phyloP scores from a whole-genome alignment of 2,329 filamentous ascomycete genomes.

The Fusarium clavum region DNA sequence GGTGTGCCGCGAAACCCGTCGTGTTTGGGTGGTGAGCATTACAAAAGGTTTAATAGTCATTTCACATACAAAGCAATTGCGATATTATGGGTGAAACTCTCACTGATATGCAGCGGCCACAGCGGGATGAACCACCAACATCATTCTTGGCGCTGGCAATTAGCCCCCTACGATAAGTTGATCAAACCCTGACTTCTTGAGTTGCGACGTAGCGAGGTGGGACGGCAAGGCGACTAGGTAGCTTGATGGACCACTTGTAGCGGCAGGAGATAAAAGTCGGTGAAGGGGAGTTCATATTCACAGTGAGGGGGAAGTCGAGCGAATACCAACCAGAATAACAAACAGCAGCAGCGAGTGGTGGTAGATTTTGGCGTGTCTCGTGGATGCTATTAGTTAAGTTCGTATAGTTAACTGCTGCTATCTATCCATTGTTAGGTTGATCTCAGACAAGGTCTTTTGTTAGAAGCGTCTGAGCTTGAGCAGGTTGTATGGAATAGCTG shows the following conservation, averaged over 20 bases:
- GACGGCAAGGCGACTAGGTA: slow-evolving; percentile 38
- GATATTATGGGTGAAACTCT: slow-evolving; percentile 4
- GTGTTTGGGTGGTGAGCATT: background rate
- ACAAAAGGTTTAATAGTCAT: background rate
- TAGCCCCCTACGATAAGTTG: slow-evolving; percentile 29
- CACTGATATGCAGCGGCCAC: slow-evolving; percentile 7
- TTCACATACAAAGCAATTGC: background rate
- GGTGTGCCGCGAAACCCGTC: background rate
- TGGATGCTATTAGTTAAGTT: slow-evolving; percentile 17
- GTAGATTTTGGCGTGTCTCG: slow-evolving; percentile 33
- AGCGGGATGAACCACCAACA: slow-evolving; percentile 36
- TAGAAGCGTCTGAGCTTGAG: slow-evolving; percentile 23
- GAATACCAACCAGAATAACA: slow-evolving; percentile 40
- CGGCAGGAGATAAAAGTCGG: slow-evolving; percentile 48
- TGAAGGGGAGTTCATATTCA: slow-evolving; percentile 43
- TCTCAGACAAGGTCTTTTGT: slow-evolving; percentile 26
- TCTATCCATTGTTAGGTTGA: slow-evolving; percentile 5
- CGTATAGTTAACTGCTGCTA: slow-evolving; percentile 4
- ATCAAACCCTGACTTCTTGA: slow-evolving; percentile 46
- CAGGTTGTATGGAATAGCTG: slow-evolving; percentile 2
- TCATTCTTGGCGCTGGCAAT: slow-evolving; percentile 26
- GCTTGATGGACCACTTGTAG: slow-evolving; percentile 42
- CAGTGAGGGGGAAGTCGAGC: slow-evolving; percentile 37
- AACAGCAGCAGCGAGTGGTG: slow-evolving; percentile 19
- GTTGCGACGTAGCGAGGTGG: slow-evolving; percentile 38